phyloP scores from a whole-genome alignment of 345 rosid species.

The Geranium rotundifolium region DNA sequence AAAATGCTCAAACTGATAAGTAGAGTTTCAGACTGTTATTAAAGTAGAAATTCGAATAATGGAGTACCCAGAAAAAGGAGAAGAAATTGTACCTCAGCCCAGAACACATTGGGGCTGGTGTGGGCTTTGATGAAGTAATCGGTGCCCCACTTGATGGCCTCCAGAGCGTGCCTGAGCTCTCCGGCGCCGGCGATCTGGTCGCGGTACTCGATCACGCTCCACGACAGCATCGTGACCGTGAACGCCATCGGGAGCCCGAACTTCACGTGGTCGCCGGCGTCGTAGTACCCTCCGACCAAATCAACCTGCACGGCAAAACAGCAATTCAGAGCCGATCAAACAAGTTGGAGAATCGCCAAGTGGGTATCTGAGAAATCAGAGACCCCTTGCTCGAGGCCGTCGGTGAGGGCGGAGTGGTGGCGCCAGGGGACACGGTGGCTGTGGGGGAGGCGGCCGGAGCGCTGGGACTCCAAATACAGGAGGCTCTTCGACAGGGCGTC shows the following conservation, averaged over 20 bases:
- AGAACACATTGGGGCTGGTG: conserved; percentile 65
- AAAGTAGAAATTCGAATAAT: too few relatives aligned
- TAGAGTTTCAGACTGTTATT: too few relatives aligned
- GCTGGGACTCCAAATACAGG: conserved; percentile 84
- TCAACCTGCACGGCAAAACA: conserved; percentile 43
- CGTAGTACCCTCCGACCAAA: conserved; percentile 92
- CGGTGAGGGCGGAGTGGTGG: conserved; percentile 85
- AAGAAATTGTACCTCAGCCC: conserved; percentile 45
- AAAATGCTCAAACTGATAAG: too few relatives aligned
- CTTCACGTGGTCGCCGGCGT: conserved; percentile 92
- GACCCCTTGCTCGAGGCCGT: conserved; percentile 93
- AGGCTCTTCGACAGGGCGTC: conserved; percentile 83
- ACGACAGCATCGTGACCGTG: conserved; percentile 83
- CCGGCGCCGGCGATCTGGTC: conserved; percentile 54
- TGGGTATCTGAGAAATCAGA: too few relatives aligned
- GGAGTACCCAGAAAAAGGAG: too few relatives aligned
- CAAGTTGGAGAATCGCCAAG: too few relatives aligned
- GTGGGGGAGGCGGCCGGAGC: conserved; percentile 83
- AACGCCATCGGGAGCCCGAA: conserved; percentile 97
- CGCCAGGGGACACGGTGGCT: conserved; percentile 88
- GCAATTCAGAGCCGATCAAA: too few relatives aligned
- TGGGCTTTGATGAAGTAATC: conserved; percentile 91
- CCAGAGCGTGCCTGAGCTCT: conserved; percentile 63
- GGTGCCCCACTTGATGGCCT: conserved; percentile 92
- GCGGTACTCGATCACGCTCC: conserved; percentile 68